These are phyloP conservation scores for Citropsis articulata DNA, from an alignment of 345 rosid genomes.

Conservation along the genomic window DNA sequence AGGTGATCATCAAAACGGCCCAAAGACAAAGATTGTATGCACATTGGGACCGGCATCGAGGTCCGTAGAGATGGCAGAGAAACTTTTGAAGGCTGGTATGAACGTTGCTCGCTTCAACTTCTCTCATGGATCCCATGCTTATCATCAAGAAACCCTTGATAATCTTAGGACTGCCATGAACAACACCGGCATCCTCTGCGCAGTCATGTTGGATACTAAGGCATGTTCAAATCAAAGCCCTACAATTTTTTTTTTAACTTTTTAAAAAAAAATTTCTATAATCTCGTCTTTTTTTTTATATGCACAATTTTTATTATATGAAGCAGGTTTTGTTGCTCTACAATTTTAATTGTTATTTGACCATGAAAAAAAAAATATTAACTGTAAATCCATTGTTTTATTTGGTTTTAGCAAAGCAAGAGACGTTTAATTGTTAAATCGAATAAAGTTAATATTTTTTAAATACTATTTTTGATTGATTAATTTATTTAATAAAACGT, in stretches of 20 bases:
- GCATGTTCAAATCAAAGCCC: conserved; percentile 5
- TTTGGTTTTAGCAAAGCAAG: not conserved
- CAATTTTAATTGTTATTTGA: not conserved
- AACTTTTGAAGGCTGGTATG: conserved; percentile 56
- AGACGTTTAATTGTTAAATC: not conserved
- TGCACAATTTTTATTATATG: not conserved
- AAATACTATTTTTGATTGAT: not conserved
- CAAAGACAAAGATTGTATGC: conserved; percentile 66
- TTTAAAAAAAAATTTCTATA: not conserved
- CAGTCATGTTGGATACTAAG: conserved; percentile 49
- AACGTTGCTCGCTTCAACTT: conserved; percentile 51
- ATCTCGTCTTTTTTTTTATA: not conserved
- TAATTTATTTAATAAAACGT: not conserved
- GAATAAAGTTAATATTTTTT: not conserved
- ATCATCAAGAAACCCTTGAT: conserved; percentile 61
- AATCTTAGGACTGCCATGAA: conserved; percentile 42
- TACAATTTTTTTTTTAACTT: not conserved
- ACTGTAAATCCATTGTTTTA: not conserved
- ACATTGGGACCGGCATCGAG: conserved; percentile 61
- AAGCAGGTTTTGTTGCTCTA: not conserved
- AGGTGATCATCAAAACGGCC: conserved; percentile 19
- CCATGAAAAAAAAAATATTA: not conserved
- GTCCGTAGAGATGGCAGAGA: conserved; percentile 49
- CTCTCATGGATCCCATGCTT: conserved; percentile 57
- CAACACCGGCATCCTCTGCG: conserved; percentile 34